A percentile compares a stretch with the other conserved stretches of the same genome.
Conservation (phyloP, 2,329 filamentous ascomycete species). For the Talaromyces atroroseus region DNA sequence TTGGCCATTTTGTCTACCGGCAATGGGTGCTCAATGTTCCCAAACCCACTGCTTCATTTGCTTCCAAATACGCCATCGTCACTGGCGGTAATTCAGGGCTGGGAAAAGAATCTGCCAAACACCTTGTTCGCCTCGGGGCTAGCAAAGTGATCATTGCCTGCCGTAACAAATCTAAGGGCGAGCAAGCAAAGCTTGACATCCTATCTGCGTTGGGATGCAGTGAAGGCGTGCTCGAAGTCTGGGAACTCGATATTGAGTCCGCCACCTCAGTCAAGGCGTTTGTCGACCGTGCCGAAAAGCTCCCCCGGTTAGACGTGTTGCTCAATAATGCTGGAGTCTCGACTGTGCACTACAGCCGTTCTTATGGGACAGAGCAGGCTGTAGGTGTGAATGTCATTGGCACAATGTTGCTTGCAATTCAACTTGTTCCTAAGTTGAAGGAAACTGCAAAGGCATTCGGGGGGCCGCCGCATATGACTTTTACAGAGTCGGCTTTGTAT, state of each 20-base stretch:
- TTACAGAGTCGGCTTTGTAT: slow-evolving; percentile 9
- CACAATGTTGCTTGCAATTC: background rate
- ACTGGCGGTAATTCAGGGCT: slow-evolving; percentile 48
- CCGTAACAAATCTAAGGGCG: slow-evolving; percentile 21
- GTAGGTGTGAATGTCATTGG: slow-evolving; percentile 3
- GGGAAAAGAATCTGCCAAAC: slow-evolving; percentile 40
- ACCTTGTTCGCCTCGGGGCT: slow-evolving; percentile 37
- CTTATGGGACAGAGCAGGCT: slow-evolving; percentile 4
- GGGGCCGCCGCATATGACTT: slow-evolving; percentile 6
- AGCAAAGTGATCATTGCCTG: slow-evolving; percentile 45
- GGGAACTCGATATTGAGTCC: background rate
- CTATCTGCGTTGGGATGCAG: background rate
- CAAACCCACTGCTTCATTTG: background rate
- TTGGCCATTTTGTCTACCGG: background rate
- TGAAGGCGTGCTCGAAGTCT: background rate
- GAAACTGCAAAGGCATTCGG: background rate
- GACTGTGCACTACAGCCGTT: background rate
- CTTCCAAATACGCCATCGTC: slow-evolving; percentile 40
- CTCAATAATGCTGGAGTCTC: slow-evolving; percentile 20
- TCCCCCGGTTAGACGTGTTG: slow-evolving; percentile 17
- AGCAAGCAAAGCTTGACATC: background rate
- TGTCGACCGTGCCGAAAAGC: slow-evolving; percentile 10
- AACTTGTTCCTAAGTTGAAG: slow-evolving; percentile 4
- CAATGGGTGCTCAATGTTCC: slow-evolving; percentile 2
- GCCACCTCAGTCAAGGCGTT: slow-evolving; percentile 17